These are phyloP conservation scores for Phytophthora quininea DNA, from an alignment of 352 stramenopile genomes.

Conservation along the genomic window DNA sequence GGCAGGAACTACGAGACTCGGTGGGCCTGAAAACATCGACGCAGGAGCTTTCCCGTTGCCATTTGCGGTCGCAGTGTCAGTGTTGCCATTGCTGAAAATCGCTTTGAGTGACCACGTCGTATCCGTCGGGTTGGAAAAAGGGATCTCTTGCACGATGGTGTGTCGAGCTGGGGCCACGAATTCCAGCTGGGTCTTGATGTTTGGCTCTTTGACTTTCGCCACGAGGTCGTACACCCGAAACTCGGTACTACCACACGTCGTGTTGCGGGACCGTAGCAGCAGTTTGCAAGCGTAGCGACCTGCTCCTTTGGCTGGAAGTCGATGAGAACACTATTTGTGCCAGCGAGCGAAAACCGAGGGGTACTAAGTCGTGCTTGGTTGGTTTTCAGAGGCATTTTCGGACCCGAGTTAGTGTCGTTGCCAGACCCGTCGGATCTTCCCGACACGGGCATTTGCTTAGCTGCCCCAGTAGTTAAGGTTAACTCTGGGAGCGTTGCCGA, in stretches of 20 bases:
- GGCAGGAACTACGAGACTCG: slow-evolving; percentile 67
- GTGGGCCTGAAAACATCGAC: slow-evolving; percentile 75
- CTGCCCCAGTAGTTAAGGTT: slow-evolving; percentile 18
- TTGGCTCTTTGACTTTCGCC: slow-evolving; percentile 85
- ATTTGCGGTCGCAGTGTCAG: slow-evolving; percentile 11
- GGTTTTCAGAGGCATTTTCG: slow-evolving; percentile 37
- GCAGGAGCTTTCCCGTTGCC: slow-evolving; percentile 13
- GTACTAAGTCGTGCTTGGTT: slow-evolving; percentile 62
- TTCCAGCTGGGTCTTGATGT: slow-evolving; percentile 87
- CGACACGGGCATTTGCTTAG: slow-evolving; percentile 17
- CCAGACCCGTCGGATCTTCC: slow-evolving; percentile 21
- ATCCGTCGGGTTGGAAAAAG: slow-evolving; percentile 89
- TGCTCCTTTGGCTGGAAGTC: slow-evolving; percentile 81
- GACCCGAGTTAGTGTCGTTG: background rate
- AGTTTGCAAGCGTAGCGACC: slow-evolving; percentile 78
- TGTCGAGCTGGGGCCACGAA: slow-evolving; percentile 89
- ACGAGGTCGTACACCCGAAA: slow-evolving; percentile 86
- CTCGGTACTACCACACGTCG: slow-evolving; percentile 70
- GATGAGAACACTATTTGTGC: slow-evolving; percentile 61
- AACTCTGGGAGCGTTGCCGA: slow-evolving; percentile 61
- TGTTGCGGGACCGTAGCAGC: slow-evolving; percentile 62
- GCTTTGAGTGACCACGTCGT: slow-evolving; percentile 84
- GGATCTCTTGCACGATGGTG: slow-evolving; percentile 92
- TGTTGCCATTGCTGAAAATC: slow-evolving; percentile 44
- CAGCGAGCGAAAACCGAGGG: slow-evolving; percentile 41